Conservation (phyloP, 768 basidiomycete species). For the Hebeloma cylindrosporum region DNA sequence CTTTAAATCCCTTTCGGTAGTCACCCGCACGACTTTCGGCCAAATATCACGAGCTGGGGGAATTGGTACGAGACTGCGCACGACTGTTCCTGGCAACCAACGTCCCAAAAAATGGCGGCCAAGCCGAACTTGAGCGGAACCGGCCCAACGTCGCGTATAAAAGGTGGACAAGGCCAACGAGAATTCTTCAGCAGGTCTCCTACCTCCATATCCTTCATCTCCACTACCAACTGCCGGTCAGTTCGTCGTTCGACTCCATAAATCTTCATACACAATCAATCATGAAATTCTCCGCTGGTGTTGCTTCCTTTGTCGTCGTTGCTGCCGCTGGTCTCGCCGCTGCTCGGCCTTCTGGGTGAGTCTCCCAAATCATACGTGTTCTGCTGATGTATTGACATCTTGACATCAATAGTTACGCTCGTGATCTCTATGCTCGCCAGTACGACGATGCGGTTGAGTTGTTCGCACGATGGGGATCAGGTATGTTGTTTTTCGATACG, state of each 20-base stretch:
- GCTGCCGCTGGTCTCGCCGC: background rate
- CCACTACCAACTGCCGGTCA: background rate
- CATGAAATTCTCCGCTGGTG: constrained; percentile 1
- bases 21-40: no score
- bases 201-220: background rate
- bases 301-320: background rate
- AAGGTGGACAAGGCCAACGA: background rate
- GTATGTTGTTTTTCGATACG: background rate
- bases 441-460: background rate
- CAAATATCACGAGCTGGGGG: no score
- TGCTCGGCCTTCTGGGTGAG: background rate
- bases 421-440: background rate
- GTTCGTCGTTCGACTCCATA: background rate
- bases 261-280: background rate
- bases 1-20: no score
- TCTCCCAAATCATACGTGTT: background rate
- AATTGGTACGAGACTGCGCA: no score
- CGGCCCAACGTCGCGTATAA: background rate
- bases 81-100: no score
- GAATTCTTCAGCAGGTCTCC: background rate
- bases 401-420: background rate
- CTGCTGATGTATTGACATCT: background rate
- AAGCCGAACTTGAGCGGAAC: background rate
- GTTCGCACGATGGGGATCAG: constrained; percentile 3
- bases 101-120: background rate